These are phyloP conservation scores for Brettanomyces bruxellensis DNA, from an alignment of 805 yeast genomes.

Conservation along the genomic window DNA sequence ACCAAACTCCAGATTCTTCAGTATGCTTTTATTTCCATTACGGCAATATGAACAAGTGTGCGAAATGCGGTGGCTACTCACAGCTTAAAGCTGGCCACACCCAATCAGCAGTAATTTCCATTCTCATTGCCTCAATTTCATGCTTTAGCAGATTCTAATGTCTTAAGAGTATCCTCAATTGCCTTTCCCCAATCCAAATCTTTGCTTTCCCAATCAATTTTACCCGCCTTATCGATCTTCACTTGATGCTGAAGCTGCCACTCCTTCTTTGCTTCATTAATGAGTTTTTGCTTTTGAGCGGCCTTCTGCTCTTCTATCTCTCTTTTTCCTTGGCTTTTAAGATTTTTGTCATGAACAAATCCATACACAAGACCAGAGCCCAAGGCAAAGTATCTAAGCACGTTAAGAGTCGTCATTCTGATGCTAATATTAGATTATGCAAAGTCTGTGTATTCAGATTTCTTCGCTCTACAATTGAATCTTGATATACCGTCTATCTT, in stretches of 20 bases:
- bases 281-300: slow-evolving; percentile 61
- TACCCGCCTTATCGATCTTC: slow-evolving; percentile 30
- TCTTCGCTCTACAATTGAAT: neutral
- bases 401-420: slow-evolving; percentile 43
- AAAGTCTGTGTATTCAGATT: slow-evolving; percentile 2
- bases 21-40: too few species aligned
- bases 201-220: slow-evolving; percentile 74
- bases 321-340: slow-evolving; percentile 51
- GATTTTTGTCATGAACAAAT: slow-evolving; percentile 67
- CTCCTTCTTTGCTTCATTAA: slow-evolving; percentile 83
- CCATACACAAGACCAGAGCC: slow-evolving; percentile 88
- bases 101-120: too few species aligned
- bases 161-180: slow-evolving; percentile 54
- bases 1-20: too few species aligned
- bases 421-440: neutral
- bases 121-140: neutral
- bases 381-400: slow-evolving; percentile 88
- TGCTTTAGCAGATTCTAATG: slow-evolving; percentile 2
- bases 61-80: too few species aligned
- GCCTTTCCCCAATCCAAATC: slow-evolving; percentile 76
- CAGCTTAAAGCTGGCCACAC: too few species aligned
- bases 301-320: slow-evolving; percentile 50
- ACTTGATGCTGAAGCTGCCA: slow-evolving; percentile 56
- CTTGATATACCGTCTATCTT: too few species aligned
- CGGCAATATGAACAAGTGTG: too few species aligned